Evolutionary conservation across 176 grass and related monocot genomes (phyloP), one percentile per base, ranked within the genome.

Genomic region (Tillandsia leiboldiana): DNA sequence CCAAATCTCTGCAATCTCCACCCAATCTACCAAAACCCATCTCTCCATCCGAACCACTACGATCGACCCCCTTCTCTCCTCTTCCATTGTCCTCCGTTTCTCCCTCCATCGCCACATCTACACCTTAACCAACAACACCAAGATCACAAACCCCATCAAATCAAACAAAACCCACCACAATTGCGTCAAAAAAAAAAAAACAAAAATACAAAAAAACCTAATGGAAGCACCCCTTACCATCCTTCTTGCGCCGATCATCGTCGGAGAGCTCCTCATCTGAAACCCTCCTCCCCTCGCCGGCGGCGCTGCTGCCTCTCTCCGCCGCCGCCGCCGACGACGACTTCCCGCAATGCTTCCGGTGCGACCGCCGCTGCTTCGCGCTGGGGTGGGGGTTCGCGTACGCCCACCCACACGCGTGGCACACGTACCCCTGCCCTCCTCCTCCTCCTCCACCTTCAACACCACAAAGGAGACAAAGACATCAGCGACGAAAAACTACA

Each of bases 331-430:
- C 8, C 26, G 84, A 48, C 42, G 69, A 12, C 42, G 50, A 48
- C 53, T 73, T 77, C 50, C 79, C 73, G 70, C 87, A 90, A 76
- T 90, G 67, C 87, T 83, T 85, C 22, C 79, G 79, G 76, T 90
- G 87, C 63, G 83, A 72, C 12, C 79, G 75, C 8, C 87, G 83
- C 57, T 83, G 82, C 79, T 82, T 90, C 49, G 79, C 79, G 87
- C 87, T 85, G 22, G 87, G 87, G 79, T 83, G 87, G 10, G 57
- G 57, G 83, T 76, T 82, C 0, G 76, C 68, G 69, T 77, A 90
- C 72, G 75, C 80, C 79, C 79, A 83, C 76, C 83, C 83, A 70
- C 87, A 90, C 13, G 63, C 65, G 87, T 80, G 80, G 79, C 87
- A 90, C 12, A 77, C 56, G 1, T 70, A 80, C 79, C 69, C 87